A percentile compares a stretch with the other conserved stretches of the same genome.
Evolutionary conservation across 345 rosid species (phyloP).

Genomic region (Brassica carinata): DNA sequence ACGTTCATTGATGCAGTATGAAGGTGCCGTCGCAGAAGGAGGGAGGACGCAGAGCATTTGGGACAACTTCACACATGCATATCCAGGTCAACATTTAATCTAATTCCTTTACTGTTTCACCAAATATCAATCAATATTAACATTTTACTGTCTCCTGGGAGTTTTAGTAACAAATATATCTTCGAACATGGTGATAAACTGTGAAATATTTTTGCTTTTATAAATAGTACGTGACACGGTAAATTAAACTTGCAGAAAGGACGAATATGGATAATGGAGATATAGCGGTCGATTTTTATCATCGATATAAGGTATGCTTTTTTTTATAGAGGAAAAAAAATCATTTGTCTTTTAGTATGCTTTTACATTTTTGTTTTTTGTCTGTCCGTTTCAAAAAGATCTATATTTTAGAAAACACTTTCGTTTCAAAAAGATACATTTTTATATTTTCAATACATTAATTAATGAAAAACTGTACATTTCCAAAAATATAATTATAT

Average conservation of each 20-base stretch:
- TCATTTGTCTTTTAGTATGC: slow-evolving; percentile 11
- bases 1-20: slow-evolving; percentile 33
- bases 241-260: slow-evolving; percentile 37
- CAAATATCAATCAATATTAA: background rate
- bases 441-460: no score
- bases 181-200: background rate
- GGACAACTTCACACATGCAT: slow-evolving; percentile 39
- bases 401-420: no score
- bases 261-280: slow-evolving; percentile 48
- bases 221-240: background rate
- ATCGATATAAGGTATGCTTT: slow-evolving; percentile 44
- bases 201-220: background rate
- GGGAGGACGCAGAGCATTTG: slow-evolving; percentile 46
- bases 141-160: background rate
- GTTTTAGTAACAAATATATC: background rate
- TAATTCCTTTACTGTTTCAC: background rate
- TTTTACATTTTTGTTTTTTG: background rate
- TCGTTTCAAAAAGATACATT: no score
- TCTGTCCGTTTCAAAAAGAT: no score
- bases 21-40: slow-evolving; percentile 46
- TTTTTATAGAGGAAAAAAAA: no score
- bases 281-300: slow-evolving; percentile 47
- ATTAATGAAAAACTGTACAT: no score
- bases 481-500: no score
- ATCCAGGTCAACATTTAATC: slow-evolving; percentile 30